Conservation (phyloP, 148 eudicot genomes). For the Mesembryanthemum crystallinum region DNA sequence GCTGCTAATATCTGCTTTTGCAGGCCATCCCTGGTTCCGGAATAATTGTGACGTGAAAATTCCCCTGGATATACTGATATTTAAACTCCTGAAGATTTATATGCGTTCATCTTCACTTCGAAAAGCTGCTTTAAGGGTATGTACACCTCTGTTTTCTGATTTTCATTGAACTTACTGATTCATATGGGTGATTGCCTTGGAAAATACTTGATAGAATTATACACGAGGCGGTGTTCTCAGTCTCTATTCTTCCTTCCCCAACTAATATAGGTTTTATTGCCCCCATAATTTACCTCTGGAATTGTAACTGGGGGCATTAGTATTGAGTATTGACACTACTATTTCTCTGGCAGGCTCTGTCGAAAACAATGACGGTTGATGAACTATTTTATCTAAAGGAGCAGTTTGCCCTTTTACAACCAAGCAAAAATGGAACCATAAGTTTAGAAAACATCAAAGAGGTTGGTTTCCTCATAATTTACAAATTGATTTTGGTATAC, state of each 20-base stretch:
- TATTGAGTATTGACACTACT: neutral
- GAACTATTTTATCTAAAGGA: slow-evolving; percentile 78
- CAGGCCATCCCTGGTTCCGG: slow-evolving; percentile 95
- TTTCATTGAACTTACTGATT: neutral
- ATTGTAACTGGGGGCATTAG: neutral
- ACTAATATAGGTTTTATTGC: neutral
- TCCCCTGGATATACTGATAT: slow-evolving; percentile 70
- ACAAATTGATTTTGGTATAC: neutral
- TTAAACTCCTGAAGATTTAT: slow-evolving; percentile 73
- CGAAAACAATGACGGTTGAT: slow-evolving; percentile 83
- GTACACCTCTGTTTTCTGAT: slow-evolving; percentile 18
- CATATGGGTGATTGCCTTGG: neutral
- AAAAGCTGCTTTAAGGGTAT: slow-evolving; percentile 87
- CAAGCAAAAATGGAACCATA: slow-evolving; percentile 77
- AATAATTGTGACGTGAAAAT: slow-evolving; percentile 47
- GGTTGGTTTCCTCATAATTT: slow-evolving; percentile 40
- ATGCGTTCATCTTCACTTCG: slow-evolving; percentile 86
- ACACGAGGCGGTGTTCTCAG: neutral
- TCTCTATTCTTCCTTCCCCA: neutral
- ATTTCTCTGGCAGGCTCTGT: slow-evolving; percentile 62
- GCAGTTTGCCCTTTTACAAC: slow-evolving; percentile 76
- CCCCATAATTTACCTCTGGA: neutral
- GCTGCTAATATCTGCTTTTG: slow-evolving; percentile 13
- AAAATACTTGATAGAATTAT: no score
- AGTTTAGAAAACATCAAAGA: slow-evolving; percentile 80